Conservation (phyloP, 2,329 filamentous ascomycete genomes). For the Alternaria postmessia region DNA sequence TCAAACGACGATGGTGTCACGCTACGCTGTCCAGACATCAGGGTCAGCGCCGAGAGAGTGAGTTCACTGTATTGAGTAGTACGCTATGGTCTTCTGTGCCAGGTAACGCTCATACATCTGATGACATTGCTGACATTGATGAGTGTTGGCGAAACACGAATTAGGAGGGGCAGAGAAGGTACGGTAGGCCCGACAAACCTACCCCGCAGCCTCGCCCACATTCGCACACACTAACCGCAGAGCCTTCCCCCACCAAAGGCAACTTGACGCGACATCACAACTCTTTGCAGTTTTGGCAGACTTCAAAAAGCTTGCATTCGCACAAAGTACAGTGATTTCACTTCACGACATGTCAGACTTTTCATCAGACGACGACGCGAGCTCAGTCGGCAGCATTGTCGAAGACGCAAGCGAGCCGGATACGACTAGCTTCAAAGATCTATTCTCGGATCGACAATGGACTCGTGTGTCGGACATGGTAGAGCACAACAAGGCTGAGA, state of each 20-base stretch:
- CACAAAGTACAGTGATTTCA: not conserved
- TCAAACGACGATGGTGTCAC: too few relatives aligned
- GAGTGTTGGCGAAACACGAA: not conserved
- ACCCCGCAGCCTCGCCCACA: slow-evolving; percentile 42
- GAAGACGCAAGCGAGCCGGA: slow-evolving; percentile 48
- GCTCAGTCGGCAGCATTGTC: slow-evolving; percentile 45
- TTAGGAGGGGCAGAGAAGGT: not conserved
- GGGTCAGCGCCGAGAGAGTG: too few relatives aligned
- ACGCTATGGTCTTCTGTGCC: not conserved
- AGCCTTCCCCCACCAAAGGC: slow-evolving; percentile 28
- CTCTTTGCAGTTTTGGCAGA: slow-evolving; percentile 4
- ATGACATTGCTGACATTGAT: not conserved
- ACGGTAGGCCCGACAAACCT: slow-evolving; percentile 28
- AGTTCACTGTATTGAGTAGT: not conserved
- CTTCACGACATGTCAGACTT: slow-evolving; percentile 36
- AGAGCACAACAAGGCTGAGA: slow-evolving; percentile 36
- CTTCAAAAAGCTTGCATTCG: not conserved
- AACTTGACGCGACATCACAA: slow-evolving; percentile 11
- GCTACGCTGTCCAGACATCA: not conserved
- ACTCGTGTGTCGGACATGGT: slow-evolving; percentile 39
- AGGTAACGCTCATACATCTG: not conserved
- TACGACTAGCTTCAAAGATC: slow-evolving; percentile 46
- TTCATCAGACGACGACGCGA: slow-evolving; percentile 40
- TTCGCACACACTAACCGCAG: slow-evolving; percentile 36
- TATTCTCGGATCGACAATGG: slow-evolving; percentile 47